Evolutionary conservation across 805 yeast genomes (phyloP), one percentile per base, ranked within the genome.

Genomic region (Aciculoconidium aculeatum): DNA sequence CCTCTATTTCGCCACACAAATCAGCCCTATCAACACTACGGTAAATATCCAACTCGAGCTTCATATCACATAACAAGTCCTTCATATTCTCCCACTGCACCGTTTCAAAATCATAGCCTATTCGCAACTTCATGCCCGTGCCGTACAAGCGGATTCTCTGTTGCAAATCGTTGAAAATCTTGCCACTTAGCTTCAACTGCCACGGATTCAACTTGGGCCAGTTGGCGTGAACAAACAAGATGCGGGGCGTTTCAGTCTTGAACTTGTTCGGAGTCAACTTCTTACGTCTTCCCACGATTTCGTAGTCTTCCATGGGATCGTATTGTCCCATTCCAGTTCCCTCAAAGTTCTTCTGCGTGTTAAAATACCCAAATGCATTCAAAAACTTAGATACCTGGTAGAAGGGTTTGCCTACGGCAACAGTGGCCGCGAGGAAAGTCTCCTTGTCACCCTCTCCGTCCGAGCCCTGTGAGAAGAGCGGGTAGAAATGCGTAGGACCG

Each of bases 401-500:
- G 38, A 61, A 75, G 1, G 65, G 56, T 30, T 70, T 53, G 2
- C 55, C 52, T 17, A 69, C 55, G 7, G 67, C 70, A 17, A 66
- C 63, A 2, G 85, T 80, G 1, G 86, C 83, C 0, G 86, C 83
- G 31, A 78, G 61, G 36, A 79, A 78, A 0, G 90, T 80, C 41
- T 81, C 90, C 45, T 81, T 82, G 48, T 82, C 90, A 28, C 90
- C 92, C 55, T 79, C 85, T n/a, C 92, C 92, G 27, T 54, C 64
- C 2, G 63, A 57, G 2, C 70, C 70, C 37, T 62, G 68, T 2
- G 66, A 59, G 30, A 63, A 63, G 21, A 63, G 47, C 4, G 67
- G 67, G 37, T 63, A 63, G 35, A 49, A 63, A 41, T 56, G 61
- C 6, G 50, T 45, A 3, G 70, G 70, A 0, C 70, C 70, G 37